phyloP scores from a whole-genome alignment of 2,329 filamentous ascomycete genomes.

The Elsinoe fawcettii region DNA sequence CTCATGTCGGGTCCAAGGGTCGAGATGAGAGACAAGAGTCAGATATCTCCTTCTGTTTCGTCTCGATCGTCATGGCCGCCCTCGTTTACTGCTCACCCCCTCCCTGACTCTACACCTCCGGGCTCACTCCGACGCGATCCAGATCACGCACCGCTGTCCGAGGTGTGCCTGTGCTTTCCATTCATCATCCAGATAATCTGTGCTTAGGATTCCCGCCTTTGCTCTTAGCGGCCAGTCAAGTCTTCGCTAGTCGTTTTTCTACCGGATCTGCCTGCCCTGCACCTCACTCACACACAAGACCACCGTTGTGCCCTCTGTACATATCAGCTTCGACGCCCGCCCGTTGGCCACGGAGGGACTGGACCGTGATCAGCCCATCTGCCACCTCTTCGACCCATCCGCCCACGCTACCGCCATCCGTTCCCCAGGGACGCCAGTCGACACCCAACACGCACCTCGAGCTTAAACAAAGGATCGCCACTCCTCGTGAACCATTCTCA shows the following conservation, averaged over 20 bases:
- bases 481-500: constrained; percentile 27
- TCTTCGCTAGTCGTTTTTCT: constrained; percentile 16
- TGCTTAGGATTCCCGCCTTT: constrained; percentile 14
- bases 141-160: constrained; percentile 14
- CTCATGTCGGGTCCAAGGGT: constrained; percentile 2
- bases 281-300: not conserved
- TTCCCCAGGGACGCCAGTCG: constrained; percentile 26
- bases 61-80: constrained; percentile 14
- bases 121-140: constrained; percentile 16
- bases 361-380: constrained; percentile 39
- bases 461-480: constrained; percentile 46
- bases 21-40: constrained; percentile 10
- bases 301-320: constrained; percentile 33
- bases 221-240: constrained; percentile 15
- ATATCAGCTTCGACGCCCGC: constrained; percentile 34
- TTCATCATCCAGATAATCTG: not conserved
- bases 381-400: constrained; percentile 3
- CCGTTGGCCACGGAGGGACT: constrained; percentile 27
- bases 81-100: constrained; percentile 14
- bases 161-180: constrained; percentile 1
- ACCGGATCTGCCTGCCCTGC: constrained; percentile 14
- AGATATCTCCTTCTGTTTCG: constrained; percentile 10
- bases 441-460: constrained; percentile 33
- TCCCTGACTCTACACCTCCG: constrained; percentile 12
- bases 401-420: constrained; percentile 32